Conservation (phyloP, 163 green algal genomes). For the Scenedesmus sp. region DNA sequence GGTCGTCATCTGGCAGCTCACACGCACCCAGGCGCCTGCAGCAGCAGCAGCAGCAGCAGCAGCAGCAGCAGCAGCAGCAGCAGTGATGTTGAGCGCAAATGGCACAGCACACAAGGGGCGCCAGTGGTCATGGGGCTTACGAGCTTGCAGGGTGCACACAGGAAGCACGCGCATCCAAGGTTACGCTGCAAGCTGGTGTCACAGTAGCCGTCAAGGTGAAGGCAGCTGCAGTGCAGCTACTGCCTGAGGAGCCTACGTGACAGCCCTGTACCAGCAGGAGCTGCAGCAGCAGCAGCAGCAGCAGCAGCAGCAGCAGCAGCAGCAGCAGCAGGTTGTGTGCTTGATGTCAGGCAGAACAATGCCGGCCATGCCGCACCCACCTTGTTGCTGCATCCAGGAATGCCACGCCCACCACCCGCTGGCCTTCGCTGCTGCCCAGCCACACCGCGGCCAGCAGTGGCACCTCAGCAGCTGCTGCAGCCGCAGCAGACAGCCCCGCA, state of each 20-base stretch:
- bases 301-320: not conserved
- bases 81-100: not conserved
- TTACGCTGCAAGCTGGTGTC: too few relatives aligned
- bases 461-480: constrained; percentile 43
- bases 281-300: not conserved
- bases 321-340: not conserved
- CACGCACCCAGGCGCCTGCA: constrained; percentile 74
- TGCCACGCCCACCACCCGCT: constrained; percentile 74
- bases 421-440: constrained; percentile 54
- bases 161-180: not conserved
- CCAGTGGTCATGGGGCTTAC: not conserved
- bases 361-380: not conserved
- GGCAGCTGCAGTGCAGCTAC: too few relatives aligned
- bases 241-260: too few relatives aligned
- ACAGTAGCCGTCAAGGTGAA: too few relatives aligned
- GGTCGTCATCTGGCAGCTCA: constrained; percentile 91
- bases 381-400: constrained; percentile 74
- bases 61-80: not conserved
- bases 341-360: not conserved
- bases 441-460: constrained; percentile 80
- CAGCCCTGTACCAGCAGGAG: not conserved
- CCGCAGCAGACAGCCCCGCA: constrained; percentile 50
- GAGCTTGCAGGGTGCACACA: not conserved
- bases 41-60: not conserved
- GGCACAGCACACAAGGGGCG: too few relatives aligned